A percentile compares a stretch with the other conserved stretches of the same genome.
phyloP scores from a whole-genome alignment of 257 asterid species.

The Vinca minor region DNA sequence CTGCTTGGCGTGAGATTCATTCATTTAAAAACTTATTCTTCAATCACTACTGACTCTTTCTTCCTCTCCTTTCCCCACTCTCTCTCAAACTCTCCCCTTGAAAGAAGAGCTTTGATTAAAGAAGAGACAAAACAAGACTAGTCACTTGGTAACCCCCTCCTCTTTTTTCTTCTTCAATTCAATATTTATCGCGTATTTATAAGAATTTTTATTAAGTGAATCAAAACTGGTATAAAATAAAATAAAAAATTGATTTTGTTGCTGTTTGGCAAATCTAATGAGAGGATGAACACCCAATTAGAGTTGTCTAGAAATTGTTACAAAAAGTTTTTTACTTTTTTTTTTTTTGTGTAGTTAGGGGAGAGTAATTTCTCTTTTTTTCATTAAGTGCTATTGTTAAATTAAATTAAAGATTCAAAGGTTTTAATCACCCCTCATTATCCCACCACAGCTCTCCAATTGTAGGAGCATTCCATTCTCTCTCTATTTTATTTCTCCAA shows the following conservation, averaged over 20 bases:
- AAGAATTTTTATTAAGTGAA: too few species aligned
- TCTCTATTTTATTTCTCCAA: neutral
- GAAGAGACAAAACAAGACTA: too few species aligned
- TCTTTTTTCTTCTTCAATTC: too few species aligned
- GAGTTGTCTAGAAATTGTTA: too few species aligned
- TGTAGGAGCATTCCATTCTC: conserved; percentile 11
- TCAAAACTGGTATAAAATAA: too few species aligned
- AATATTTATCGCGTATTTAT: too few species aligned
- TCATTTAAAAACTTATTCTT: neutral
- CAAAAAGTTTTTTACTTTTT: neutral
- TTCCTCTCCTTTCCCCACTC: neutral
- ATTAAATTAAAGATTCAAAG: conserved; percentile 16
- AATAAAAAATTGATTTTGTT: conserved; percentile 6
- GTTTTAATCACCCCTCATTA: conserved; percentile 23
- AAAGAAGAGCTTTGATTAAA: conserved; percentile 13
- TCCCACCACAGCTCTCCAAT: conserved; percentile 10
- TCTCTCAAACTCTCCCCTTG: conserved; percentile 12
- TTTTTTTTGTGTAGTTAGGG: too few species aligned
- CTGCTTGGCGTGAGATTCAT: conserved; percentile 58
- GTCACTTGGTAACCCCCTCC: too few species aligned
- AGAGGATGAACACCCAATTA: neutral
- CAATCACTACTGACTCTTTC: neutral
- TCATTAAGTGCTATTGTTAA: conserved; percentile 2
- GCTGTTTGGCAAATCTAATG: neutral
- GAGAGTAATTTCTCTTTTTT: too few species aligned